A percentile compares a stretch with the other conserved stretches of the same genome.
Conservation (phyloP, 2,329 filamentous ascomycete genomes). For the Incumbomyces lentus region DNA sequence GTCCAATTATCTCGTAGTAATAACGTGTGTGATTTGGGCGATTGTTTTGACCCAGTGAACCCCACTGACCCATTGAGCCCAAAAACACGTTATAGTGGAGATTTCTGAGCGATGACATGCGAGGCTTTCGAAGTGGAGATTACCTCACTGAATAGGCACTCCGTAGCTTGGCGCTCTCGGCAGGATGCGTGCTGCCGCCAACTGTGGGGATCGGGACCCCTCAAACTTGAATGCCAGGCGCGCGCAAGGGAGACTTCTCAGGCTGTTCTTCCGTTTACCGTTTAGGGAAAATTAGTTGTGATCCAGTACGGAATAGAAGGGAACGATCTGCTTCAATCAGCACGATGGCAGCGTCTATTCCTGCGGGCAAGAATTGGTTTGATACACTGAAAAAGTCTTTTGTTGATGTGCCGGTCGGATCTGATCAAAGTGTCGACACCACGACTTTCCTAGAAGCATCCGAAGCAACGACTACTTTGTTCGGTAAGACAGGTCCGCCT, state of each 20-base stretch:
- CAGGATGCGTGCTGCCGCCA: not conserved
- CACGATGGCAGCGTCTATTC: slow-evolving; percentile 45
- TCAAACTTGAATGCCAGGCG: no score
- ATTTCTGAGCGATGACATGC: not conserved
- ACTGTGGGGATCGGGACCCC: not conserved
- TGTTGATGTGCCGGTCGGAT: slow-evolving; percentile 67
- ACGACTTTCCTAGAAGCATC: slow-evolving; percentile 83
- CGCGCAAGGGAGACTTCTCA: no score
- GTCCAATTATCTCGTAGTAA: no score
- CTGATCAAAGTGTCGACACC: slow-evolving; percentile 70
- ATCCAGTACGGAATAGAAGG: no score
- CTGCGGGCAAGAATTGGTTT: slow-evolving; percentile 68
- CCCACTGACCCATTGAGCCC: no score
- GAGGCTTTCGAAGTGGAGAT: not conserved
- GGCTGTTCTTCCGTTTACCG: no score
- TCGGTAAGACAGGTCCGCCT: slow-evolving; percentile 47
- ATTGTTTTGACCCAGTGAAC: no score
- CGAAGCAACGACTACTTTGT: slow-evolving; percentile 76
- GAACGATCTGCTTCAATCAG: not conserved
- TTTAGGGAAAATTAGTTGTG: no score
- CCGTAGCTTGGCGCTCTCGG: no score
- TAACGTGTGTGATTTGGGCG: no score
- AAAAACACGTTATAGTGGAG: no score
- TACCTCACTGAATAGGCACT: not conserved
- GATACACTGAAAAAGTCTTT: slow-evolving; percentile 78